Conservation (phyloP, 768 basidiomycete genomes). For the Mycena pura region DNA sequence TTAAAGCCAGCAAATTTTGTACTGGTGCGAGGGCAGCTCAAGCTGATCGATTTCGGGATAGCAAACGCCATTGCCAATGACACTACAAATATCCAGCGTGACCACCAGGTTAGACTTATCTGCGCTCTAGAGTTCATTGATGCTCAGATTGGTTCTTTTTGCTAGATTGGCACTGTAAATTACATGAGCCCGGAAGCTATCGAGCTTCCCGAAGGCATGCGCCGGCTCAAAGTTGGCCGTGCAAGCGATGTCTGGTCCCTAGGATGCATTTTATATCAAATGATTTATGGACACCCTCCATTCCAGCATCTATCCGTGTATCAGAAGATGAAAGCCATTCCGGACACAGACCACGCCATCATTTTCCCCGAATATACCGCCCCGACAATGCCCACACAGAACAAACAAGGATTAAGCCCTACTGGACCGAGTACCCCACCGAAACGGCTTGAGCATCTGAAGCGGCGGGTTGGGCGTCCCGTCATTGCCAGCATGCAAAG, state of each 20-base stretch:
- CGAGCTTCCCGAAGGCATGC: slow-evolving; percentile 84
- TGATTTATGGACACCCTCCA: slow-evolving; percentile 94
- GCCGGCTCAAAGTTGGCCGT: slow-evolving; percentile 92
- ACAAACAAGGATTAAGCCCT: slow-evolving; percentile 34
- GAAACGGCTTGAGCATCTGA: slow-evolving; percentile 72
- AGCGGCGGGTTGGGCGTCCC: slow-evolving; percentile 69
- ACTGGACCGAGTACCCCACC: slow-evolving; percentile 47
- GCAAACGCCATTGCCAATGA: slow-evolving; percentile 99
- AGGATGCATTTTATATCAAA: slow-evolving; percentile 97
- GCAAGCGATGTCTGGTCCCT: slow-evolving; percentile 98
- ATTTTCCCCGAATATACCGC: slow-evolving; percentile 78
- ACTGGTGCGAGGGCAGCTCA: slow-evolving; percentile 91
- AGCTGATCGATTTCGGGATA: slow-evolving; percentile 99
- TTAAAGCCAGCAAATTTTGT: slow-evolving; percentile 99
- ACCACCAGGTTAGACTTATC: slow-evolving; percentile 74
- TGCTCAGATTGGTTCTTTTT: slow-evolving; percentile 2
- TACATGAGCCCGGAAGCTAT: slow-evolving; percentile 99
- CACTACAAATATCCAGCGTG: slow-evolving; percentile 96
- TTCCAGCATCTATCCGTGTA: slow-evolving; percentile 85
- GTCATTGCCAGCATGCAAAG: slow-evolving; percentile 85
- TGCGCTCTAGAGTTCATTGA: slow-evolving; percentile 1
- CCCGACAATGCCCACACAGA: slow-evolving; percentile 53
- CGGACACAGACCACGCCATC: slow-evolving; percentile 76
- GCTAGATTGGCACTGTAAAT: slow-evolving; percentile 94
- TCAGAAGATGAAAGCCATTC: slow-evolving; percentile 95